phyloP scores from a whole-genome alignment of 1,284 basidiomycete species.

The Melampsora larici-populina region DNA sequence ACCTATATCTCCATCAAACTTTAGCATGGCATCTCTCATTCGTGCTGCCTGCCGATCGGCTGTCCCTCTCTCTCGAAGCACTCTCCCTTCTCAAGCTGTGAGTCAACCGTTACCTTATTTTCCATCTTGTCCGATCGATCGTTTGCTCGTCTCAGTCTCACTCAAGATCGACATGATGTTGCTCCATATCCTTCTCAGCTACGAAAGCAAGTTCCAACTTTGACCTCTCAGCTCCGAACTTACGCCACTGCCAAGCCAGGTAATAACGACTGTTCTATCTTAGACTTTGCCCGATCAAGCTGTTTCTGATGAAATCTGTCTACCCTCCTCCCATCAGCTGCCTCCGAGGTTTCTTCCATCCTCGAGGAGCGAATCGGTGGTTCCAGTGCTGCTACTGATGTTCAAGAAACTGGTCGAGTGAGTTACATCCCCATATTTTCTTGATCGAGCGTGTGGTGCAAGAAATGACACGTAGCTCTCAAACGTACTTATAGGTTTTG shows the following conservation, averaged over 20 bases:
- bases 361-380: slow-evolving; percentile 97
- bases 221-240: slow-evolving; percentile 24
- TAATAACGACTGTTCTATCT: not conserved
- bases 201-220: slow-evolving; percentile 31
- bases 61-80: slow-evolving; percentile 32
- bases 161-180: not conserved
- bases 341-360: slow-evolving; percentile 98
- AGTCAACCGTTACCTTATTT: not conserved
- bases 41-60: slow-evolving; percentile 33
- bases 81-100: slow-evolving; percentile 27
- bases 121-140: not conserved
- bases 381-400: slow-evolving; percentile 80
- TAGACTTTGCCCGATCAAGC: not conserved
- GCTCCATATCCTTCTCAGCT: not conserved
- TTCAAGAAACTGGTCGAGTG: slow-evolving; percentile 98
- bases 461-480: not conserved
- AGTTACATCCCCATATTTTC: slow-evolving; percentile 60
- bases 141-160: not conserved
- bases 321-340: slow-evolving; percentile 62
- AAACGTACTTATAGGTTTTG: slow-evolving; percentile 52
- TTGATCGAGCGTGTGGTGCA: not conserved
- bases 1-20: not conserved
- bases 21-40: slow-evolving; percentile 37
- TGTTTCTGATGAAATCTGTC: not conserved
- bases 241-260: slow-evolving; percentile 41